These are phyloP conservation scores for Papiliotrema flavescens DNA, from an alignment of 1,284 basidiomycete species.

Conservation along the genomic window DNA sequence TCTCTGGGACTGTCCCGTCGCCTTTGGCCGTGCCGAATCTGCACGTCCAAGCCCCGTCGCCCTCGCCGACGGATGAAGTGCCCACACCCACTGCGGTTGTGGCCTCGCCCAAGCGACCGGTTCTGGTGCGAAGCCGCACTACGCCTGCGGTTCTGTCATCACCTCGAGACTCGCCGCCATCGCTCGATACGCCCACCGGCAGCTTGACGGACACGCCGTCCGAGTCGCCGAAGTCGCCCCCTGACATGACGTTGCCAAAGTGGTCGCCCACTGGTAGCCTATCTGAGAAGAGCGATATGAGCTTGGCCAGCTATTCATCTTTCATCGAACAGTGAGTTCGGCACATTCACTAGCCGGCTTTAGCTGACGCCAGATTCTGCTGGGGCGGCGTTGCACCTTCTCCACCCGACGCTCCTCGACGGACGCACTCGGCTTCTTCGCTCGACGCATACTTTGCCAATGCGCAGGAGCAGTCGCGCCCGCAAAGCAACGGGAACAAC, in stretches of 20 bases:
- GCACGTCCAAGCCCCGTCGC: conserved; percentile 24
- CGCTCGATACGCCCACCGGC: conserved; percentile 22
- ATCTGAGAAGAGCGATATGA: conserved; percentile 14
- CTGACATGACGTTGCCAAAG: conserved; percentile 25
- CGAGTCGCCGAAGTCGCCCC: conserved; percentile 36
- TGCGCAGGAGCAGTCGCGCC: background rate
- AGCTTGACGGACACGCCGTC: conserved; percentile 27
- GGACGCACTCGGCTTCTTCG: conserved; percentile 35
- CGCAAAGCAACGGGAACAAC: background rate
- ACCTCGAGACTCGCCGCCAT: conserved; percentile 27
- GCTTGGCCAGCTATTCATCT: conserved; percentile 36
- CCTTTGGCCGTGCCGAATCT: conserved; percentile 11
- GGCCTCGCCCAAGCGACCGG: conserved; percentile 9
- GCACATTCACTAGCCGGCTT: background rate
- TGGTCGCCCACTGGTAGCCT: conserved; percentile 24
- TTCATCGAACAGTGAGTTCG: conserved; percentile 48
- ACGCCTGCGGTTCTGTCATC: conserved; percentile 16
- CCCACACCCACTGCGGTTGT: conserved; percentile 4
- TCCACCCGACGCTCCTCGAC: conserved; percentile 7
- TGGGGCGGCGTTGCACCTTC: conserved; percentile 33
- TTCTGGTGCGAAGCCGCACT: conserved; percentile 11
- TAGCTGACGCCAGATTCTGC: conserved; percentile 30
- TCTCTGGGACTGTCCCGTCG: background rate
- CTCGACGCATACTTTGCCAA: conserved; percentile 40
- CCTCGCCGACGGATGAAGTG: conserved; percentile 22